phyloP scores from a whole-genome alignment of 2,329 filamentous ascomycete genomes.

The Ophiostoma ulmi region DNA sequence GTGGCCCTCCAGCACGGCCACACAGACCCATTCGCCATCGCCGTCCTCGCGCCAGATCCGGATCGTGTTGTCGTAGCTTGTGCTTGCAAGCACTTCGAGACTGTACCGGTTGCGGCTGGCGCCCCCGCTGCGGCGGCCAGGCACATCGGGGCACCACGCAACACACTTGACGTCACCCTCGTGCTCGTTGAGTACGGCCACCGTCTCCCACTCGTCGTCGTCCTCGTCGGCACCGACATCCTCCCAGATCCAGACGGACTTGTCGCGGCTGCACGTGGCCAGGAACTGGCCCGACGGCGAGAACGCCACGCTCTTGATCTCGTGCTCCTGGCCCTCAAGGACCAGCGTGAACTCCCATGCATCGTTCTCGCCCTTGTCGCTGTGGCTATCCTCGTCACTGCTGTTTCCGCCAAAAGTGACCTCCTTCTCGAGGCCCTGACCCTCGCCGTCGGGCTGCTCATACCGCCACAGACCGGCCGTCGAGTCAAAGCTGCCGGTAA shows the following conservation, averaged over 20 bases:
- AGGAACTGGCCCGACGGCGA: slow-evolving; percentile 69
- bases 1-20: slow-evolving; percentile 75
- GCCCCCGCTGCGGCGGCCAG: slow-evolving; percentile 37
- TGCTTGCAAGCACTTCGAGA: slow-evolving; percentile 73
- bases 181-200: slow-evolving; percentile 91
- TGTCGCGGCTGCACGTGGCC: slow-evolving; percentile 87
- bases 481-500: slow-evolving; percentile 89
- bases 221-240: slow-evolving; percentile 68
- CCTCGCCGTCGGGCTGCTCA: slow-evolving; percentile 46
- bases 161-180: slow-evolving; percentile 93
- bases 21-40: slow-evolving; percentile 87
- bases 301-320: slow-evolving; percentile 79
- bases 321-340: slow-evolving; percentile 89
- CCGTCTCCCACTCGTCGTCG: slow-evolving; percentile 94
- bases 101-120: slow-evolving; percentile 38
- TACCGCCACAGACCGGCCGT: slow-evolving; percentile 80
- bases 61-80: slow-evolving; percentile 91
- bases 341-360: slow-evolving; percentile 93
- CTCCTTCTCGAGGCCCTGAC: slow-evolving; percentile 38
- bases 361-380: slow-evolving; percentile 56
- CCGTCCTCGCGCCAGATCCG: slow-evolving; percentile 83
- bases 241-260: slow-evolving; percentile 98
- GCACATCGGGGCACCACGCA: slow-evolving; percentile 75
- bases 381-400: slow-evolving; percentile 31
- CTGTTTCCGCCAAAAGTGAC: slow-evolving; percentile 30